Base-by-base conservation (phyloP, 164 flowering plant species). In the Sextonia rubra region DNA sequence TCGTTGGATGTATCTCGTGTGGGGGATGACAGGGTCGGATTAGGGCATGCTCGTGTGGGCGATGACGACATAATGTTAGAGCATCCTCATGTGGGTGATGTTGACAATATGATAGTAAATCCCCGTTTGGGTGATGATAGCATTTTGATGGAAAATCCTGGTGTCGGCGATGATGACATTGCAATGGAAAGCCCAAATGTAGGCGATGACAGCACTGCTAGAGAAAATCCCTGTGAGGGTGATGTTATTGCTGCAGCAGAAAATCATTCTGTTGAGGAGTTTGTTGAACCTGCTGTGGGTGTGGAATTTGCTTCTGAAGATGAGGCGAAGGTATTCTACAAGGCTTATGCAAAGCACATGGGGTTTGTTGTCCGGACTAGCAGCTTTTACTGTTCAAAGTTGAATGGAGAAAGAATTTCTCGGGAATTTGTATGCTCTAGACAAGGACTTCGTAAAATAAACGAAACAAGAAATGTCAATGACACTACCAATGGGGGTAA, bases 391-490 rank as follows among this genome's bases (percentile, higher is more conserved):
- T 69, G 76, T 55, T 73, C 76, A 73, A 73, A 60, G 55, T 25
- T 29, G 68, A 69, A 55, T 55, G 49, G 65, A 56, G 29, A 60
- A 30, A n/a, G 26, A 26, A 66, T 73, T 58, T 23, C 32, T 25
- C 29, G 48, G 47, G 69, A 66, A 47, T 73, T 73, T 23, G 76
- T 68, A 47, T 73, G 76, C 23, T 73, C 76, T 5, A 66, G 56
- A 15, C 60, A 66, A 15, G 71, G 76, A 4, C 67, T 66, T 15
- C 29, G 67, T 3, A 60, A 37, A 60, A 67, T 30, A 23, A 67
- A 27, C 17, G 48, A 67, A 12, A 48, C 67, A 64, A 64, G 25
- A 24, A 32, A 26, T 29, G 63, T 25, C 24, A 27, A 27, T 27
- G 67, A 64, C 30, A 29, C 67, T 26, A 27, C 67, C 30, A 64